These are phyloP conservation scores for Cryptococcus jaspeensis DNA, from an alignment of 1,284 basidiomycete species.

Conservation along the genomic window DNA sequence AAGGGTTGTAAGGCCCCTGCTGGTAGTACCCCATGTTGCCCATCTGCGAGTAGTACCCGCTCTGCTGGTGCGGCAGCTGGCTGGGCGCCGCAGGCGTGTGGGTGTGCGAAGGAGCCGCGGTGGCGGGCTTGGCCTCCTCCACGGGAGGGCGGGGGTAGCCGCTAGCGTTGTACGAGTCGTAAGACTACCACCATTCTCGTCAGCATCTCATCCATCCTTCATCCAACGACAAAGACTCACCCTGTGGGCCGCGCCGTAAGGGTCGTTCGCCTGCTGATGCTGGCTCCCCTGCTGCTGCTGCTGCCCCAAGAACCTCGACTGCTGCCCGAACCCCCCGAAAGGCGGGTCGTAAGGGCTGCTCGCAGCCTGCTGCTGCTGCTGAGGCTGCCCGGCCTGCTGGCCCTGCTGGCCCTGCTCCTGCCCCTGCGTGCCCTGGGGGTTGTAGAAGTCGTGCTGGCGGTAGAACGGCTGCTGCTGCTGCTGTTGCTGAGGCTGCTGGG, in stretches of 20 bases:
- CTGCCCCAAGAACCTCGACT: conserved; percentile 24
- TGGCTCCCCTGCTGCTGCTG: conserved; percentile 28
- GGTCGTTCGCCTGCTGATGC: conserved; percentile 25
- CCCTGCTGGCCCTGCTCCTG: conserved; percentile 15
- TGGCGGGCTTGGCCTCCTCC: conserved; percentile 44
- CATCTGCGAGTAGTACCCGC: conserved; percentile 46
- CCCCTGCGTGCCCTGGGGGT: conserved; percentile 23
- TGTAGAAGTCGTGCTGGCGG: conserved; percentile 38
- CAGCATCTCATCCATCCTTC: background rate
- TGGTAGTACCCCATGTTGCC: conserved; percentile 51
- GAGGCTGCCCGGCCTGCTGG: conserved; percentile 24
- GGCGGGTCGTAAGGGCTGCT: conserved; percentile 21
- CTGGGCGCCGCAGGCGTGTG: conserved; percentile 34
- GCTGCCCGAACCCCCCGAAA: conserved; percentile 22
- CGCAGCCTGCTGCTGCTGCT: conserved; percentile 27
- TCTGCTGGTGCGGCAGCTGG: conserved; percentile 47
- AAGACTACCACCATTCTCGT: conserved; percentile 24
- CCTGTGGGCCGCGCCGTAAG: conserved; percentile 30
- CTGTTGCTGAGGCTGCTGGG: conserved; percentile 26
- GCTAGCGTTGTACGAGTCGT: conserved; percentile 48
- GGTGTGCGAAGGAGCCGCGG: conserved; percentile 34
- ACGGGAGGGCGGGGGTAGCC: conserved; percentile 47
- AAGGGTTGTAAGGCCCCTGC: conserved; percentile 52
- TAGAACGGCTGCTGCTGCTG: conserved; percentile 34
- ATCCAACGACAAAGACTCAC: conserved; percentile 13